These are phyloP conservation scores for Pseudogymnoascus sp. DNA, from an alignment of 2,329 filamentous ascomycete genomes.

Conservation along the genomic window DNA sequence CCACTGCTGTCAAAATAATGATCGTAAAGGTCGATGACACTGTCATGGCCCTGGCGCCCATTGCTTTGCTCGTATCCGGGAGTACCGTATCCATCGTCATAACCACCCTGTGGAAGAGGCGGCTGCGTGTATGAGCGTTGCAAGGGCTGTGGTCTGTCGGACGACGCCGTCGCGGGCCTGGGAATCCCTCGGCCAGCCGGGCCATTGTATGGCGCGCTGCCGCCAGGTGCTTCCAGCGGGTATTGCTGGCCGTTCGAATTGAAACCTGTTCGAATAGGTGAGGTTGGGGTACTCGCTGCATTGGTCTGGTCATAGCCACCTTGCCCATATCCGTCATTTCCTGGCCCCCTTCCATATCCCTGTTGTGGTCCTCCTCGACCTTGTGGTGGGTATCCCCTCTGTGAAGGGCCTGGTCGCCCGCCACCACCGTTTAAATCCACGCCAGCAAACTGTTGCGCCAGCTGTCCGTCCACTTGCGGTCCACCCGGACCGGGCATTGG, in stretches of 20 bases:
- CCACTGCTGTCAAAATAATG: slow-evolving; percentile 39
- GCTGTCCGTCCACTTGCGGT: slow-evolving; percentile 12
- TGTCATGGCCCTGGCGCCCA: slow-evolving; percentile 28
- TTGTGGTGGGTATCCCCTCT: slow-evolving; percentile 20
- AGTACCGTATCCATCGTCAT: slow-evolving; percentile 8
- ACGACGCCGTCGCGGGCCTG: slow-evolving; percentile 44
- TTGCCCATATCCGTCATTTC: slow-evolving; percentile 16
- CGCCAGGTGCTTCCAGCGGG: slow-evolving; percentile 19
- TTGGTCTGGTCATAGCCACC: slow-evolving; percentile 1
- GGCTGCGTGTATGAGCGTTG: slow-evolving; percentile 10
- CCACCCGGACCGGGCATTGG: neutral
- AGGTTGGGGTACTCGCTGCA: slow-evolving; percentile 15
- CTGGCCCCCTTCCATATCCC: slow-evolving; percentile 21
- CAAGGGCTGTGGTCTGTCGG: slow-evolving; percentile 17
- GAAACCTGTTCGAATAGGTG: slow-evolving; percentile 21
- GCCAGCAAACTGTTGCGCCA: slow-evolving; percentile 8
- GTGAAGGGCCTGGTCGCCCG: slow-evolving; percentile 20
- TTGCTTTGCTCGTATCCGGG: slow-evolving; percentile 29
- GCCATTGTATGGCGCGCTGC: slow-evolving; percentile 39
- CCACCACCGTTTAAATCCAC: slow-evolving; percentile 21
- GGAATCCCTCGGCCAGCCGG: slow-evolving; percentile 37
- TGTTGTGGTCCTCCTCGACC: slow-evolving; percentile 15
- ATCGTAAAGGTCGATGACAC: slow-evolving; percentile 47
- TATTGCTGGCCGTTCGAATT: slow-evolving; percentile 16
- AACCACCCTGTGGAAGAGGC: slow-evolving; percentile 11